phyloP scores from a whole-genome alignment of 345 rosid species.

The Acer campestre region DNA sequence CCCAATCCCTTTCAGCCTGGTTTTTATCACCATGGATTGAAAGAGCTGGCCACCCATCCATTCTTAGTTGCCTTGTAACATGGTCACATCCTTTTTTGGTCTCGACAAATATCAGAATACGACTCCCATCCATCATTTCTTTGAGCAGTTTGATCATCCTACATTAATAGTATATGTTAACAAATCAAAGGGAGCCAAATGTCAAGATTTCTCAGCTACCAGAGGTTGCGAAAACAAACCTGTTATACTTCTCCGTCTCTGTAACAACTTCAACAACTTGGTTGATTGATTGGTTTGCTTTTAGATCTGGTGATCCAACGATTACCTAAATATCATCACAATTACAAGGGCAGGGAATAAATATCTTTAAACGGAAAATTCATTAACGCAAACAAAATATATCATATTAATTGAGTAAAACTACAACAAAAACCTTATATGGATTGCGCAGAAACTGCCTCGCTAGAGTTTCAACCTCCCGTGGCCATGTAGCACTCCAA shows the following conservation, averaged over 20 bases:
- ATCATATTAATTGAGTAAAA: background rate
- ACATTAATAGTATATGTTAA: slow-evolving; percentile 24
- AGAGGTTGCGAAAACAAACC: slow-evolving; percentile 52
- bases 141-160: slow-evolving; percentile 77
- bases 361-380: background rate
- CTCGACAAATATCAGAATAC: slow-evolving; percentile 83
- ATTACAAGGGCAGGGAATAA: slow-evolving; percentile 15
- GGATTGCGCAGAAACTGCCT: slow-evolving; percentile 87
- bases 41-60: slow-evolving; percentile 99
- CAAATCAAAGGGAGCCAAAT: slow-evolving; percentile 3
- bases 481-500: slow-evolving; percentile 99
- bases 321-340: slow-evolving; percentile 55
- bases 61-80: slow-evolving; percentile 91
- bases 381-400: slow-evolving; percentile 4
- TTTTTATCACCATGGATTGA: slow-evolving; percentile 98
- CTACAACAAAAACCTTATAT: slow-evolving; percentile 59
- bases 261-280: slow-evolving; percentile 86
- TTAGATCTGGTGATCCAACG: slow-evolving; percentile 79
- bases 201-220: background rate
- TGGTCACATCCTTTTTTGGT: slow-evolving; percentile 97
- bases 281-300: slow-evolving; percentile 91
- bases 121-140: slow-evolving; percentile 84
- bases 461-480: slow-evolving; percentile 86
- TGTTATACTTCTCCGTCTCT: slow-evolving; percentile 78
- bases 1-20: slow-evolving; percentile 95